A percentile compares a stretch with the other conserved stretches of the same genome.
phyloP scores from a whole-genome alignment of 2,329 filamentous ascomycete genomes.

The Sporothrix schenckii region DNA sequence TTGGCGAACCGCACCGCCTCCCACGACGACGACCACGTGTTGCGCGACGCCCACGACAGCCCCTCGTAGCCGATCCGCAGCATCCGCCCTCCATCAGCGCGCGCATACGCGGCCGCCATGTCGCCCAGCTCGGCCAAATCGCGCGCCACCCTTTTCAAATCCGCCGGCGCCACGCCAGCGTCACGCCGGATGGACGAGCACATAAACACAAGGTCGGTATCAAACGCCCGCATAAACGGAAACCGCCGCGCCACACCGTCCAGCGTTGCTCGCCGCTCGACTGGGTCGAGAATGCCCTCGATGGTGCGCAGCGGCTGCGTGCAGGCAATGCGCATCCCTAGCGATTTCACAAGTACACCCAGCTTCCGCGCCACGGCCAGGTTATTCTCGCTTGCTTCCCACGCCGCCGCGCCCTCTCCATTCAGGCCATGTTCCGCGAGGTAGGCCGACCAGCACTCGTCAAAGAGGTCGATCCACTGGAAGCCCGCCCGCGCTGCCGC shows the following conservation, averaged over 20 bases:
- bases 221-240: constrained; percentile 18
- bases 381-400: background rate
- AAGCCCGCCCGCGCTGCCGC: constrained; percentile 1
- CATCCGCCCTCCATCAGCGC: background rate
- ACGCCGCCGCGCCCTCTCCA: constrained; percentile 2
- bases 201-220: constrained; percentile 15
- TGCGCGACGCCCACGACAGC: constrained; percentile 20
- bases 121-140: constrained; percentile 20
- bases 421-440: background rate
- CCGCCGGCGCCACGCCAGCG: background rate
- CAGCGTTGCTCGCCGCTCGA: background rate
- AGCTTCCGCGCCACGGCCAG: constrained; percentile 13
- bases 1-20: constrained; percentile 16
- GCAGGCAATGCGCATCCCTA: constrained; percentile 20
- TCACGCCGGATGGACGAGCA: constrained; percentile 22
- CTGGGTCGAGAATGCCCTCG: background rate
- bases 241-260: constrained; percentile 19
- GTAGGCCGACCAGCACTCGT: constrained; percentile 21
- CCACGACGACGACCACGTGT: constrained; percentile 21
- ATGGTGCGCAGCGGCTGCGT: constrained; percentile 15
- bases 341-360: background rate
- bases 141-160: constrained; percentile 7
- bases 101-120: constrained; percentile 8
- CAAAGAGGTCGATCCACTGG: constrained; percentile 16
- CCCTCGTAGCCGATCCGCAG: constrained; percentile 20